phyloP scores from a whole-genome alignment of 2,329 filamentous ascomycete species.

The Aspergillus sp. region DNA sequence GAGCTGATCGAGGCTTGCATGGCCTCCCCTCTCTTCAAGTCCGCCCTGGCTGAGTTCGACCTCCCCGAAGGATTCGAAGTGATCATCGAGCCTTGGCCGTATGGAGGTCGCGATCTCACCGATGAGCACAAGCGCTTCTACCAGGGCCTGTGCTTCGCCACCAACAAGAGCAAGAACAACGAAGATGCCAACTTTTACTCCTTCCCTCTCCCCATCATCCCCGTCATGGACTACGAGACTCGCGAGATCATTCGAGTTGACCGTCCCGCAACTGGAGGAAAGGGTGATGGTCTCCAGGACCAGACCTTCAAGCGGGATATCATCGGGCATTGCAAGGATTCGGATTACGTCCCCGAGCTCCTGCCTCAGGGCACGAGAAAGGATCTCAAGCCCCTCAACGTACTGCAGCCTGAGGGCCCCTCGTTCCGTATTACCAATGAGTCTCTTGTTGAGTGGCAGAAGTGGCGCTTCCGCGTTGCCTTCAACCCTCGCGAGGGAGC shows the following conservation, averaged over 20 bases:
- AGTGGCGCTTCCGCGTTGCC: conserved; percentile 66
- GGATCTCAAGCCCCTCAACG: conserved; percentile 67
- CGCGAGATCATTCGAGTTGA: conserved; percentile 58
- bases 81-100: conserved; percentile 58
- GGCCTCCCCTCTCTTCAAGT: conserved; percentile 52
- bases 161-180: conserved; percentile 41
- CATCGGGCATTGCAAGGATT: conserved; percentile 52
- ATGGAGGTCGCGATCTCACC: conserved; percentile 51
- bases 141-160: conserved; percentile 53
- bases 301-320: conserved; percentile 44
- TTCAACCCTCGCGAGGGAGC: conserved; percentile 63
- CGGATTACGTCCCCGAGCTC: conserved; percentile 54
- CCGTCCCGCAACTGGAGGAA: conserved; percentile 53
- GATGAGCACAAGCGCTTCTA: conserved; percentile 53
- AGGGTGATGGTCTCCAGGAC: conserved; percentile 48
- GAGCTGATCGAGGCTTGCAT: conserved; percentile 50
- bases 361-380: conserved; percentile 44
- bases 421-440: conserved; percentile 54
- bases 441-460: conserved; percentile 57
- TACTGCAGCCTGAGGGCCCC: conserved; percentile 68
- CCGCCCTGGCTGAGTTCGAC: conserved; percentile 51
- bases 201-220: conserved; percentile 52
- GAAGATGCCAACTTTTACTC: conserved; percentile 62
- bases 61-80: conserved; percentile 56
- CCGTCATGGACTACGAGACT: conserved; percentile 59